Base-by-base conservation (phyloP, 1,284 basidiomycete genomes). In the Phaffia rhodozyma region DNA sequence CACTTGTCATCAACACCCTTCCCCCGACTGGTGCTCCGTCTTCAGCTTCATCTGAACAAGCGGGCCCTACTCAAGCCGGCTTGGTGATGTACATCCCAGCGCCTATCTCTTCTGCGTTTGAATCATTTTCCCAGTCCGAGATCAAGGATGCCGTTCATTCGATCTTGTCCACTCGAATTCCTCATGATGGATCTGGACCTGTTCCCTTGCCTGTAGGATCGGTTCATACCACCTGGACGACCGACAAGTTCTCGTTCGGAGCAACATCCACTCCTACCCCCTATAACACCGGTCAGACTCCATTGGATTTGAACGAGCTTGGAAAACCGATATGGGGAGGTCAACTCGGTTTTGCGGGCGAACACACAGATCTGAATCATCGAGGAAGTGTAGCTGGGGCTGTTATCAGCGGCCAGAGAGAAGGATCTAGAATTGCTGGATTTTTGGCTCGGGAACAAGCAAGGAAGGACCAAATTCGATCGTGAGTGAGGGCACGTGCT, bases 311-410 rank as follows among this genome's bases (percentile, higher is more conserved):
- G 63, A 74, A 76, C 60, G 72, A 77, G 69, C 73, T 80, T 6
- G 68, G 72, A 49, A 29, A 49, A 16, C 20, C 11, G 9, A 32
- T 75, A 3, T 80, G 78, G 77, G 72, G 68, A 3, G 78, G 78
- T 0, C 67, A 69, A 3, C 71, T 81, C 1, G 77, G 78, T 0
- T 81, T 79, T 48, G 79, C 80, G 20, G 80, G 80, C 16, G 80
- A 81, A 70, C 78, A 79, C 62, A 81, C 79, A 3, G 78, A 79
- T 63, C 70, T 78, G 66, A 75, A 80, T 55, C 75, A 77, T 63
- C 66, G 79, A 27, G 79, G 38, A 43, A 43, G 38, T 43, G 38
- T 43, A 43, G 38, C 38, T 43, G 38, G 38, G 13, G 38, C 38
- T 43, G 38, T 43, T 11, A 11, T 43, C 38, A 43, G 38, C 38